phyloP scores from a whole-genome alignment of 2,329 filamentous ascomycete genomes.

The Fusarium cyanostomum region DNA sequence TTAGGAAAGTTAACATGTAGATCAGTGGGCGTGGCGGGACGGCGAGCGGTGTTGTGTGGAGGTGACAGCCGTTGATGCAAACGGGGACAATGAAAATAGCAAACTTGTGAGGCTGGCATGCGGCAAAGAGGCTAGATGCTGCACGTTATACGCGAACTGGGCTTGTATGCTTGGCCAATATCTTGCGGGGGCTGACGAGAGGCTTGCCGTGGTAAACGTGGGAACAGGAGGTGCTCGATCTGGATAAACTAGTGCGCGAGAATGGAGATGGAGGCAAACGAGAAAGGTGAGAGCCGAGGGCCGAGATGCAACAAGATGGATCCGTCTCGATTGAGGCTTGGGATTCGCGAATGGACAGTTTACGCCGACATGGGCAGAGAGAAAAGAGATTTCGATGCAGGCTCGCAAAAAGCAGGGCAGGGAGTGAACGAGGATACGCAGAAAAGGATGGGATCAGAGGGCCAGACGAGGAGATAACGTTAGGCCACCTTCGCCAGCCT shows the following conservation, averaged over 20 bases:
- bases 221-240: not conserved
- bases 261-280: not conserved
- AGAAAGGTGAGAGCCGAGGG: not conserved
- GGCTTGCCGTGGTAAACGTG: not conserved
- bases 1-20: slow-evolving; percentile 1
- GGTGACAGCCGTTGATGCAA: not conserved
- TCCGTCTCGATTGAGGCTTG: not conserved
- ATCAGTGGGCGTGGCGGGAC: slow-evolving; percentile 23
- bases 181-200: not conserved
- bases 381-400: not conserved
- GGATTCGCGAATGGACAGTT: not conserved
- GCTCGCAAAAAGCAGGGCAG: not conserved
- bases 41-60: not conserved
- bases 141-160: slow-evolving; percentile 10
- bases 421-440: not conserved
- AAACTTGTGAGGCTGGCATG: not conserved
- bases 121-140: slow-evolving; percentile 21
- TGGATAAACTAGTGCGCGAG: slow-evolving; percentile 1
- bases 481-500: no score
- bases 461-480: not conserved
- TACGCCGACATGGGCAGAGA: not conserved
- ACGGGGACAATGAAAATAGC: not conserved
- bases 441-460: slow-evolving; percentile 15
- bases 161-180: not conserved
- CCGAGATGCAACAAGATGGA: not conserved